phyloP scores from a whole-genome alignment of 768 basidiomycete genomes.

The Rhodotorula sphaerocarpa region DNA sequence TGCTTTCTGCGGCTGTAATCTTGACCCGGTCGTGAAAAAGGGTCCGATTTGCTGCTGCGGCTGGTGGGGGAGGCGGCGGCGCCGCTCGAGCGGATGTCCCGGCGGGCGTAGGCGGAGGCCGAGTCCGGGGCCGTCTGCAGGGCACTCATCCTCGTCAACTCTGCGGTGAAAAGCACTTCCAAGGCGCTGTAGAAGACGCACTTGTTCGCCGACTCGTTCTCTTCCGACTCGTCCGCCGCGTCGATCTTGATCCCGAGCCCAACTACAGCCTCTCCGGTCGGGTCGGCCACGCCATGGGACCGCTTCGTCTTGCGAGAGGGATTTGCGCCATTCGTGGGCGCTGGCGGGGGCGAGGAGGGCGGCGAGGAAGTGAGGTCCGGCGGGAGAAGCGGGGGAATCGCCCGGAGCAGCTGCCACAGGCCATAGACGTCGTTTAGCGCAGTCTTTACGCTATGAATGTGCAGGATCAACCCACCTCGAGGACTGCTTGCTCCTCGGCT shows the following conservation, averaged over 20 bases:
- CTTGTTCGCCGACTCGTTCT: background rate
- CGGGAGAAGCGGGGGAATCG: slow-evolving; percentile 20
- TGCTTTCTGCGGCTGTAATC: background rate
- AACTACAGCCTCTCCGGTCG: background rate
- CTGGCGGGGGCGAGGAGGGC: slow-evolving; percentile 4
- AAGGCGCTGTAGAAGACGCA: background rate
- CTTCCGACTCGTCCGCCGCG: background rate
- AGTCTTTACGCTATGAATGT: no score
- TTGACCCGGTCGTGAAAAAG: slow-evolving; percentile 22
- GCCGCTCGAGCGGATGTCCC: no score
- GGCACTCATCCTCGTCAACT: background rate
- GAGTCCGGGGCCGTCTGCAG: slow-evolving; percentile 48
- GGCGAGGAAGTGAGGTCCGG: slow-evolving; percentile 22
- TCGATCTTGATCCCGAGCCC: slow-evolving; percentile 1
- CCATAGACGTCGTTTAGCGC: background rate
- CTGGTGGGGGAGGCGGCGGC: slow-evolving; percentile 42
- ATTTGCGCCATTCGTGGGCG: background rate
- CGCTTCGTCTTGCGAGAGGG: background rate
- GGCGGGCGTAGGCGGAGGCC: no score
- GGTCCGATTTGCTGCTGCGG: slow-evolving; percentile 49
- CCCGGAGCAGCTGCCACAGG: slow-evolving; percentile 11
- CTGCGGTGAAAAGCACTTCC: background rate
- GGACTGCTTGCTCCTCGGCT: no score
- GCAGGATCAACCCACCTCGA: background rate
- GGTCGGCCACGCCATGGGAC: background rate